Percentiles rank a stretch among this genome's conserved stretches.
Conservation (phyloP, 257 asterid species). For the Handroanthus guayacan region DNA sequence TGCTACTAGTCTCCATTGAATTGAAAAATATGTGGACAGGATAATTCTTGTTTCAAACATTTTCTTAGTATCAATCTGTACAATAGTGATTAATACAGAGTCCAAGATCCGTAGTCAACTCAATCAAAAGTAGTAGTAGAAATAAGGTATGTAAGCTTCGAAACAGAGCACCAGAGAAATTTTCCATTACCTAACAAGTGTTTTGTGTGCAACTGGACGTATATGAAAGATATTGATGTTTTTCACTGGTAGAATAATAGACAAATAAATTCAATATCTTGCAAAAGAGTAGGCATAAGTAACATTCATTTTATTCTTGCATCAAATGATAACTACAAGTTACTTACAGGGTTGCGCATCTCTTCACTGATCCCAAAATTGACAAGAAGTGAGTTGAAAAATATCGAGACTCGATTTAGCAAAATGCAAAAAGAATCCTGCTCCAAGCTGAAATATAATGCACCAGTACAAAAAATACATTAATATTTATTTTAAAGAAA, state of each 20-base stretch:
- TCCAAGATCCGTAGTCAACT: neutral
- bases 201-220: neutral
- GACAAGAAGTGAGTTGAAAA: constrained; percentile 70
- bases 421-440: constrained; percentile 87
- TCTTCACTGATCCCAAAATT: constrained; percentile 85
- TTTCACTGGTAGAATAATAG: neutral
- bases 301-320: constrained; percentile 12
- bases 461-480: constrained; percentile 33
- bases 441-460: constrained; percentile 75
- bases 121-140: neutral
- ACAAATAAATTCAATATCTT: constrained; percentile 7
- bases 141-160: neutral
- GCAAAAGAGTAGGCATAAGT: neutral
- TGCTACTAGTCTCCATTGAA: constrained; percentile 16
- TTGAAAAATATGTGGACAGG: neutral
- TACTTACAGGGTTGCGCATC: constrained; percentile 91
- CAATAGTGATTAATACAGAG: neutral
- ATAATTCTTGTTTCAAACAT: neutral
- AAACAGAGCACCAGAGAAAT: neutral
- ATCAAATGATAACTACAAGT: constrained; percentile 22
- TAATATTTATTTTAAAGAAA: constrained; percentile 9
- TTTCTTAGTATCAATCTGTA: neutral
- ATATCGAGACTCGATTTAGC: constrained; percentile 64
- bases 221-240: neutral
- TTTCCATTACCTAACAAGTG: neutral